Conservation (phyloP, 331 rosid species). For the Quercus tomentella region DNA sequence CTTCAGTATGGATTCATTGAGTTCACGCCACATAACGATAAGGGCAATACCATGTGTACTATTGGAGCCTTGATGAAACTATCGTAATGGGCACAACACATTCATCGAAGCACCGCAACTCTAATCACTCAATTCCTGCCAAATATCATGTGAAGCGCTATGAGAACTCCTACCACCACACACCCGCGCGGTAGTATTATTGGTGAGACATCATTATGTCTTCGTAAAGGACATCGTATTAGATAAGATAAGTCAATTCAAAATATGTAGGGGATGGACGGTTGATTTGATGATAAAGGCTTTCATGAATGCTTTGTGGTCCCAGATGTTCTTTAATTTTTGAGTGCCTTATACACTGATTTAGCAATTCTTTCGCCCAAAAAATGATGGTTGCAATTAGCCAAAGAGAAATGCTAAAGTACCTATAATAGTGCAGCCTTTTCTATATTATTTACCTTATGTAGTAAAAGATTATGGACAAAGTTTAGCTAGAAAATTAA, state of each 20-base stretch:
- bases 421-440: neutral
- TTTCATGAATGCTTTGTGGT: neutral
- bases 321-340: neutral
- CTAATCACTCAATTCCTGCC: no score
- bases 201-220: no score
- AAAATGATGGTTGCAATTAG: neutral
- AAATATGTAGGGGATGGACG: neutral
- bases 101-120: no score
- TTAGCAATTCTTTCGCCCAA: neutral
- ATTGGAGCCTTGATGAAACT: no score
- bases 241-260: no score
- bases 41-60: no score
- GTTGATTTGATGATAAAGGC: neutral
- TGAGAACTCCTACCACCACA: no score
- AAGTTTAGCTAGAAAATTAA: no score
- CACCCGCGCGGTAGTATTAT: accelerated
- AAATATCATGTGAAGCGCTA: accelerated
- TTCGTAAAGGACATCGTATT: no score
- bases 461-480: no score
- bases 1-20: no score
- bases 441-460: neutral
- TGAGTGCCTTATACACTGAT: neutral
- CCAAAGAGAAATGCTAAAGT: neutral
- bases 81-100: no score
- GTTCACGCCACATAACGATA: accelerated